Conservation (phyloP, 345 rosid genomes). For the Salix udensis region DNA sequence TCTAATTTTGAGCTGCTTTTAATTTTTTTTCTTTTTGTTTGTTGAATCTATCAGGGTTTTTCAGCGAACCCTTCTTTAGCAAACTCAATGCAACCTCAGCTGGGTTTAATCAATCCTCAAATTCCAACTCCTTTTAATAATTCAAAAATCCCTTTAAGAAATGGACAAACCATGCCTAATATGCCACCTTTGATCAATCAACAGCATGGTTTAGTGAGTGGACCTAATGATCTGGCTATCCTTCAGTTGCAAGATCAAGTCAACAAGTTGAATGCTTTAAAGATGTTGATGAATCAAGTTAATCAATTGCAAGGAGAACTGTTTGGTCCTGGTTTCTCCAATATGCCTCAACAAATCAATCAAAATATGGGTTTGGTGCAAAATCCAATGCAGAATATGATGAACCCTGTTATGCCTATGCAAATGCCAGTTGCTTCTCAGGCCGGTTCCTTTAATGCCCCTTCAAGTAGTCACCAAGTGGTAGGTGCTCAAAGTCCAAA, state of each 20-base stretch:
- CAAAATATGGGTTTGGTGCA: constrained; percentile 37
- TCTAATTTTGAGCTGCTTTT: too few species aligned
- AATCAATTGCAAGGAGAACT: constrained; percentile 40
- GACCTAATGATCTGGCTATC: constrained; percentile 2
- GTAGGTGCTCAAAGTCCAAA: constrained; percentile 25
- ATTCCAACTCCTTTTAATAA: constrained; percentile 30
- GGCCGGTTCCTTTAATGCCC: constrained; percentile 8
- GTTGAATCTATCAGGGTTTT: constrained; percentile 5
- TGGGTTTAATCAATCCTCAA: constrained; percentile 38
- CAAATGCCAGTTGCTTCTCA: constrained; percentile 29
- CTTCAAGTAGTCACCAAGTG: constrained; percentile 2
- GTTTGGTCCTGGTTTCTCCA: constrained; percentile 18
- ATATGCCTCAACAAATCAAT: constrained; percentile 32
- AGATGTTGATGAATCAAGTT: constrained; percentile 23
- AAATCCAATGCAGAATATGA: constrained; percentile 33
- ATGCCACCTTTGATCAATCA: constrained; percentile 38
- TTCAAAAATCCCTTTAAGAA: constrained; percentile 10
- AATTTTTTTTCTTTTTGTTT: neutral
- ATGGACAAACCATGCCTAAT: constrained; percentile 15
- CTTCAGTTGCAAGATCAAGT: constrained; percentile 10
- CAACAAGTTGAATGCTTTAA: constrained; percentile 5
- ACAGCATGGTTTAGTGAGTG: constrained; percentile 22
- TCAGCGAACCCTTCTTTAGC: constrained; percentile 4
- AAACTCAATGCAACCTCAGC: constrained; percentile 26
- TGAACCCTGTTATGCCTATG: constrained; percentile 35